Evolutionary conservation across 768 basidiomycete genomes (phyloP).

Genomic region (Pilatotrama ljubarskyi): DNA sequence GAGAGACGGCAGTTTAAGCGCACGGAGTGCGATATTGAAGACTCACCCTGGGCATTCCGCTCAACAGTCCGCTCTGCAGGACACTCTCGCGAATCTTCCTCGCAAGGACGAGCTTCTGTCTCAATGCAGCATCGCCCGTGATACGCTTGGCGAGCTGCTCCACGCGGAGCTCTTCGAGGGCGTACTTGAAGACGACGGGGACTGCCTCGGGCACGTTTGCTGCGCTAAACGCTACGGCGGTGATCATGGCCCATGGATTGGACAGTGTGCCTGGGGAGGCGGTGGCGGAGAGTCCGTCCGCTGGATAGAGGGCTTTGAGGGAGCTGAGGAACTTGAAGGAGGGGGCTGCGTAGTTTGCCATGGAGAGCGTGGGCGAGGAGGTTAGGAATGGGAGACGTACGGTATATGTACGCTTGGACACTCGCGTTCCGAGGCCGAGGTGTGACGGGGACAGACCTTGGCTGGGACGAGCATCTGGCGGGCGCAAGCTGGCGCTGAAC

Average conservation of each 20-base stretch:
- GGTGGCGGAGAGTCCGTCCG: conserved; percentile 12
- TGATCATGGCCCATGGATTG: conserved; percentile 62
- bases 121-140: conserved; percentile 18
- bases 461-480: no score
- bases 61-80: conserved; percentile 59
- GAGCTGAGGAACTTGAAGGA: conserved; percentile 44
- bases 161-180: conserved; percentile 40
- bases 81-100: conserved; percentile 61
- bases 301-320: conserved; percentile 50
- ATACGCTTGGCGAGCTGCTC: conserved; percentile 1
- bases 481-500: no score
- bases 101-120: conserved; percentile 45
- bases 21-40: no score
- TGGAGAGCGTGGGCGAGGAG: neutral
- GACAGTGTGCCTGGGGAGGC: conserved; percentile 27
- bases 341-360: conserved; percentile 39
- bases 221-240: conserved; percentile 56
- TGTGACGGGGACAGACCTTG: no score
- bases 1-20: no score
- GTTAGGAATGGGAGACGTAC: no score
- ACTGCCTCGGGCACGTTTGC: conserved; percentile 61
- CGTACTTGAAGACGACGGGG: conserved; percentile 53
- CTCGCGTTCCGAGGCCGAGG: no score
- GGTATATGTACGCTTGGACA: no score
- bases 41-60: conserved; percentile 58